Conservation (phyloP, 257 asterid genomes). For the Prunella vulgaris region DNA sequence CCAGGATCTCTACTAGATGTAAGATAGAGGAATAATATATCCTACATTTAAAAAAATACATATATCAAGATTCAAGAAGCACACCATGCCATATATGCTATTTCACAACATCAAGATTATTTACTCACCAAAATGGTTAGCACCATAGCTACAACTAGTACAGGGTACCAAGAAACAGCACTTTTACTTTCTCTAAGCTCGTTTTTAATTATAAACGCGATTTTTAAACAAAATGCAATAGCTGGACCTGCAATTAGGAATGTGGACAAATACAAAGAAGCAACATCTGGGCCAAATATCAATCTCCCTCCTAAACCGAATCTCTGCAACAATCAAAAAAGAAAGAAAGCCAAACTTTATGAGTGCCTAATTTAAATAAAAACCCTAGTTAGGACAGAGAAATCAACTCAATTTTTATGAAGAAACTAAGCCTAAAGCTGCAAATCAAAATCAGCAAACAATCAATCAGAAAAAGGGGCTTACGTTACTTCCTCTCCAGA, state of each 20-base stretch:
- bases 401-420: background rate
- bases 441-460: conserved; percentile 20
- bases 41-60: conserved; percentile 38
- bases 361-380: background rate
- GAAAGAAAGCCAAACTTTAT: conserved; percentile 7
- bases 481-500: conserved; percentile 85
- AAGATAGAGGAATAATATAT: conserved; percentile 57
- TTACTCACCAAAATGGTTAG: conserved; percentile 64
- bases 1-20: conserved; percentile 89
- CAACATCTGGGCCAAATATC: conserved; percentile 85
- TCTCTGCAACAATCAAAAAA: conserved; percentile 47
- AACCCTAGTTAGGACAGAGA: background rate
- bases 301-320: conserved; percentile 89
- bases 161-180: conserved; percentile 53
- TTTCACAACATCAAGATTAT: conserved; percentile 1
- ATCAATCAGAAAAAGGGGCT: conserved; percentile 21
- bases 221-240: conserved; percentile 55
- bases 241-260: conserved; percentile 62
- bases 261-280: conserved; percentile 59
- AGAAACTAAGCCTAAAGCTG: background rate
- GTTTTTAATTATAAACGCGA: conserved; percentile 32
- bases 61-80: conserved; percentile 9
- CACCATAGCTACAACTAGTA: conserved; percentile 49
- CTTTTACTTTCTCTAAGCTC: conserved; percentile 33
- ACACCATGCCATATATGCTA: background rate